A percentile compares a stretch with the other conserved stretches of the same genome.
Conservation (phyloP, 495 filamentous ascomycete species). For the Penicillium canescens region DNA sequence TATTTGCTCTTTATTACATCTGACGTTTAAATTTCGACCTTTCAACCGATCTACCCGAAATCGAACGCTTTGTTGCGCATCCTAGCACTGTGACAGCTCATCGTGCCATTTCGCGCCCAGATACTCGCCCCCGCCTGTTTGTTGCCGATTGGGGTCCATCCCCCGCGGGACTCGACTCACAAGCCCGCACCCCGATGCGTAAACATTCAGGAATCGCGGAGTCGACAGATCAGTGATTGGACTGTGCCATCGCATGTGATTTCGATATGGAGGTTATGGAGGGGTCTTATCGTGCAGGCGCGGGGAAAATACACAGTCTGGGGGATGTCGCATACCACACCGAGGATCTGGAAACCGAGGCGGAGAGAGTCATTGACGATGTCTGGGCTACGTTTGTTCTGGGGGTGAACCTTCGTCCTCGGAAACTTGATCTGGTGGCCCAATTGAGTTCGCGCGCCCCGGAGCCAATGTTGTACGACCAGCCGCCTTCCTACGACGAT, state of each 20-base stretch:
- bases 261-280: constrained; percentile 17
- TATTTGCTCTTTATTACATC: constrained; percentile 10
- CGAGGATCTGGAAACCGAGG: constrained; percentile 2
- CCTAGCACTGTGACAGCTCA: background rate
- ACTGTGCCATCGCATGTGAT: constrained; percentile 17
- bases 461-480: constrained; percentile 21
- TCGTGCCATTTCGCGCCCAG: background rate
- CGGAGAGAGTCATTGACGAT: constrained; percentile 12
- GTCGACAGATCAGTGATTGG: constrained; percentile 18
- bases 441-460: constrained; percentile 18
- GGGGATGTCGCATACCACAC: constrained; percentile 2
- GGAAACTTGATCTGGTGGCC: constrained; percentile 8
- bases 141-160: constrained; percentile 1
- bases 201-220: constrained; percentile 4
- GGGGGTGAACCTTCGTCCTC: background rate
- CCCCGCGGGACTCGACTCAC: constrained; percentile 7
- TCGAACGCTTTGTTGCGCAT: background rate
- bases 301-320: background rate
- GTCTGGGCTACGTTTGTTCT: constrained; percentile 12
- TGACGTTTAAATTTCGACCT: background rate
- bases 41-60: background rate
- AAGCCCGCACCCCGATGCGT: constrained; percentile 19
- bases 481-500: constrained; percentile 45
- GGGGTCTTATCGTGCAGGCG: constrained; percentile 1
- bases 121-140: too few species aligned